Conservation (phyloP, 768 basidiomycete species). For the Mycena haematopus region DNA sequence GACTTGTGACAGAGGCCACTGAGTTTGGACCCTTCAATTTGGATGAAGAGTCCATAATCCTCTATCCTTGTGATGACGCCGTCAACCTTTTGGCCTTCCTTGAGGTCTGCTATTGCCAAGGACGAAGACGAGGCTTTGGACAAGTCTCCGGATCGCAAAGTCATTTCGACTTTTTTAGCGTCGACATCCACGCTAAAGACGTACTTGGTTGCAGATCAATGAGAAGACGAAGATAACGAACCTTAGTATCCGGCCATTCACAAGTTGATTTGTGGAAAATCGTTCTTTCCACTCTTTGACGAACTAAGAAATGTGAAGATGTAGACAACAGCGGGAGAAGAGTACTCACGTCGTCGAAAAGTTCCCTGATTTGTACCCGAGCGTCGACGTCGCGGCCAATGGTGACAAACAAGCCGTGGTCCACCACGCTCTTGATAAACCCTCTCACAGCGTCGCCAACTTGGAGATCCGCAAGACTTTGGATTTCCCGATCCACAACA, state of each 20-base stretch:
- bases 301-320: constrained; percentile 57
- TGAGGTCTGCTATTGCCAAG: constrained; percentile 61
- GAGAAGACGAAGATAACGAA: constrained; percentile 34
- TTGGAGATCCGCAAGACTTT: constrained; percentile 63
- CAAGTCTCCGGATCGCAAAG: constrained; percentile 75
- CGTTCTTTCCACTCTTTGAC: constrained; percentile 94
- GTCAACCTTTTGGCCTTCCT: constrained; percentile 70
- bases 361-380: constrained; percentile 90
- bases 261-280: constrained; percentile 82
- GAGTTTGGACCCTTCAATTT: constrained; percentile 83
- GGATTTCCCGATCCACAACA: constrained; percentile 74
- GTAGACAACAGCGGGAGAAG: constrained; percentile 36
- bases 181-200: constrained; percentile 68
- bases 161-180: constrained; percentile 87
- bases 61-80: constrained; percentile 75
- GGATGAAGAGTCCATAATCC: constrained; percentile 91
- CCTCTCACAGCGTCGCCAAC: constrained; percentile 83
- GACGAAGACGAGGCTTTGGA: constrained; percentile 45
- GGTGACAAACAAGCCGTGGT: constrained; percentile 89
- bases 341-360: constrained; percentile 78
- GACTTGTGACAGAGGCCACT: constrained; percentile 95
- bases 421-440: constrained; percentile 86
- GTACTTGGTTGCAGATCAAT: constrained; percentile 1
- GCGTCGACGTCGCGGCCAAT: constrained; percentile 86
- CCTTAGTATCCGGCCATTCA: constrained; percentile 86